Conservation (phyloP, 129 eudicot species). For the Dittrichia graveolens region DNA sequence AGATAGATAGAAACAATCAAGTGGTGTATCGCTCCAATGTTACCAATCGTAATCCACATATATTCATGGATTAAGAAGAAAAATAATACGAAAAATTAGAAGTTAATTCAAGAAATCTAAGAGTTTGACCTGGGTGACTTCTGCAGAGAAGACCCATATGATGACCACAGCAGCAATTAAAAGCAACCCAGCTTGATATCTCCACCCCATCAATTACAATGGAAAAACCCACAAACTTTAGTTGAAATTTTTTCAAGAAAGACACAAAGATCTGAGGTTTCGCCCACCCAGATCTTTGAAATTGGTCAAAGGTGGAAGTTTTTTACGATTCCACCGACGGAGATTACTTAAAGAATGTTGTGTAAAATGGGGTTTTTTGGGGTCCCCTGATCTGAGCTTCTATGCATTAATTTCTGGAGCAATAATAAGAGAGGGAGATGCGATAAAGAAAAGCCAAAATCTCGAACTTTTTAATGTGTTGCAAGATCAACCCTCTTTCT, state of each 20-base stretch:
- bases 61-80: neutral
- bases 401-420: constrained; percentile 21
- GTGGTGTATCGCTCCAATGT: neutral
- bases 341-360: constrained; percentile 17
- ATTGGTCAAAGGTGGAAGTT: constrained; percentile 15
- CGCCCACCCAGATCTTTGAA: constrained; percentile 35
- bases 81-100: neutral
- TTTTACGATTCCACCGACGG: constrained; percentile 19
- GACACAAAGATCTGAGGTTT: constrained; percentile 37
- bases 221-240: constrained; percentile 35
- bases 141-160: constrained; percentile 97
- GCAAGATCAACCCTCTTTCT: neutral
- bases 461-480: neutral
- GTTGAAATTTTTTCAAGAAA: constrained; percentile 4
- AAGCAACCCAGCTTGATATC: constrained; percentile 77
- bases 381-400: constrained; percentile 28
- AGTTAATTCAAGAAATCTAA: constrained; percentile 9
- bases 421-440: neutral
- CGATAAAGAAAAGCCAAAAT: constrained; percentile 15
- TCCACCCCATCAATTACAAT: constrained; percentile 72
- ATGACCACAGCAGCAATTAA: constrained; percentile 85
- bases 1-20: neutral
- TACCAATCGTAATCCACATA: constrained; percentile 11
- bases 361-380: constrained; percentile 33
- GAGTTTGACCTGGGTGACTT: constrained; percentile 91